phyloP scores from a whole-genome alignment of 345 rosid genomes.

The Ailanthus altissimus region DNA sequence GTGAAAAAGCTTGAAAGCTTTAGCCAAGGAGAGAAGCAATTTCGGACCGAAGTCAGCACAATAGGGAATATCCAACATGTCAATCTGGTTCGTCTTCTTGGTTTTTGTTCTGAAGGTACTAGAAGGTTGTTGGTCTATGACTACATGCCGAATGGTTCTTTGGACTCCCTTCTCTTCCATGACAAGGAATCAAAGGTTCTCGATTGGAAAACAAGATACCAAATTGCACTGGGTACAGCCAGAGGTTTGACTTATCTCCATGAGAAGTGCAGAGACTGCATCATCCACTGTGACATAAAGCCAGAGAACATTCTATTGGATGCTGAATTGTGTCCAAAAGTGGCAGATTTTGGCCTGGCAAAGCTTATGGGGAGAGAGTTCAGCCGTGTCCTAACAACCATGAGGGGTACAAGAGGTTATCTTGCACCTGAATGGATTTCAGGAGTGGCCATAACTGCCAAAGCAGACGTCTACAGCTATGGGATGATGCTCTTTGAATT shows the following conservation, averaged over 20 bases:
- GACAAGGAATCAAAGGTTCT: conserved; percentile 18
- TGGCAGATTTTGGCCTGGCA: conserved; percentile 82
- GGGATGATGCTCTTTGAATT: conserved; percentile 90
- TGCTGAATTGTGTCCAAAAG: conserved; percentile 20
- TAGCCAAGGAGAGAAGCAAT: conserved; percentile 88
- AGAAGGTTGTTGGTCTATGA: conserved; percentile 27
- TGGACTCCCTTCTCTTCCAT: conserved; percentile 17
- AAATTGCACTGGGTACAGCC: conserved; percentile 70
- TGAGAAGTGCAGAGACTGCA: conserved; percentile 20
- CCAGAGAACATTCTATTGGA: conserved; percentile 85
- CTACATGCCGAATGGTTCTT: conserved; percentile 26
- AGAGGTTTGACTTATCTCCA: conserved; percentile 67
- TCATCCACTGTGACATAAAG: conserved; percentile 61
- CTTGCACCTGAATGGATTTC: conserved; percentile 57
- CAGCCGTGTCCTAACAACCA: conserved; percentile 77
- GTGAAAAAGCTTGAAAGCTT: conserved; percentile 83
- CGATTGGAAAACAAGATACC: conserved; percentile 64
- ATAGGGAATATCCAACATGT: conserved; percentile 80
- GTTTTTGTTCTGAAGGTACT: conserved; percentile 75
- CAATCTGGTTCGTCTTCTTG: conserved; percentile 76
- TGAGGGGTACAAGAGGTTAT: conserved; percentile 82
- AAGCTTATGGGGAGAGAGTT: conserved; percentile 84
- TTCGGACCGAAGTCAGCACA: conserved; percentile 73
- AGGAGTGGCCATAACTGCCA: conserved; percentile 74
- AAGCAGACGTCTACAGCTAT: conserved; percentile 88